phyloP scores from a whole-genome alignment of 495 filamentous ascomycete genomes.

The Aspergillus haitiensis region DNA sequence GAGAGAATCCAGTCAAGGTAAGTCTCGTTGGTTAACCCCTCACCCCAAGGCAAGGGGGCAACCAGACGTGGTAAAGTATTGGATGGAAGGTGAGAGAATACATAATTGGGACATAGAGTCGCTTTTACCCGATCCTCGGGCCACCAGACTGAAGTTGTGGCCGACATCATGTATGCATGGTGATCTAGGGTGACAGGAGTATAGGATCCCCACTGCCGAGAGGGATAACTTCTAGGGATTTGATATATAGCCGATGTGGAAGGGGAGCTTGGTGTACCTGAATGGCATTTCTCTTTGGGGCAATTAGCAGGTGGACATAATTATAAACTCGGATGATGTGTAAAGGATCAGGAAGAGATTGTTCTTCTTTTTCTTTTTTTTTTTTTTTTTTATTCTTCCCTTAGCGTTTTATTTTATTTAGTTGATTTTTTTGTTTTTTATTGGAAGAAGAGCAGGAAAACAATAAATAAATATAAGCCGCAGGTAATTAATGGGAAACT shows the following conservation, averaged over 20 bases:
- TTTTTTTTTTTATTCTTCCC: no score
- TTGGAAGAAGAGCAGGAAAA: not conserved
- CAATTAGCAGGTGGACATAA: constrained; percentile 7
- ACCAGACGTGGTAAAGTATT: constrained; percentile 67
- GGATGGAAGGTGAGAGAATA: constrained; percentile 64
- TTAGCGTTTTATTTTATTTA: not conserved
- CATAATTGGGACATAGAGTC: constrained; percentile 69
- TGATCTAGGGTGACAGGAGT: constrained; percentile 6
- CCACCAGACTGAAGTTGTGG: constrained; percentile 67
- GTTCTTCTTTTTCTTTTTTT: no score
- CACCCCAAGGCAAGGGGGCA: constrained; percentile 74
- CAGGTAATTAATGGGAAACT: constrained; percentile 9
- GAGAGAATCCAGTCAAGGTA: constrained; percentile 91
- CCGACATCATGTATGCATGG: constrained; percentile 33
- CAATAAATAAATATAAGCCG: constrained; percentile 11
- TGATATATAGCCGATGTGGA: constrained; percentile 5
- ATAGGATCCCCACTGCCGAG: not conserved
- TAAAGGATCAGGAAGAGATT: constrained; percentile 3
- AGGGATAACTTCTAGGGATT: not conserved
- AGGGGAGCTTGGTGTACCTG: constrained; percentile 3
- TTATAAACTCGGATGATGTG: not conserved
- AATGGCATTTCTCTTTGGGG: constrained; percentile 15
- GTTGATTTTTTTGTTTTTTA: not conserved
- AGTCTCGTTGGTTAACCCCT: constrained; percentile 82
- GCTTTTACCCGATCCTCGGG: constrained; percentile 71